These are phyloP conservation scores for Dothistroma pini DNA, from an alignment of 2,329 filamentous ascomycete species.

Conservation along the genomic window DNA sequence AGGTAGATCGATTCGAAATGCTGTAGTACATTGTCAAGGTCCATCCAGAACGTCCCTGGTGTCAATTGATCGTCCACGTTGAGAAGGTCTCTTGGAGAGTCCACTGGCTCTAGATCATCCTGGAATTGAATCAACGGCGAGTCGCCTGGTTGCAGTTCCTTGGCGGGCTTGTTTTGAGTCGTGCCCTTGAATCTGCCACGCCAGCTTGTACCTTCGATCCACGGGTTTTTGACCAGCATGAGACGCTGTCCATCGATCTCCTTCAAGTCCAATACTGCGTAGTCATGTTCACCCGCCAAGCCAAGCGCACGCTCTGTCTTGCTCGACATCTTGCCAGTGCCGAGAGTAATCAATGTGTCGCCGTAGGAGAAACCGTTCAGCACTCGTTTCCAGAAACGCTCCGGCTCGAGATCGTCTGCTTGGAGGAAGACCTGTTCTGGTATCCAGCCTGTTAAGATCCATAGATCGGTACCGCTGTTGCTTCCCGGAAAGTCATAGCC, in stretches of 20 bases:
- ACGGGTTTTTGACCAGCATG: constrained; percentile 91
- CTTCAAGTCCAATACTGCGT: constrained; percentile 79
- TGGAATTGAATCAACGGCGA: constrained; percentile 19
- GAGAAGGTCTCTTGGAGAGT: constrained; percentile 35
- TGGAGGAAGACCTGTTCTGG: constrained; percentile 93
- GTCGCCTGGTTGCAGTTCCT: constrained; percentile 6
- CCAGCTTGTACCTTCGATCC: constrained; percentile 79
- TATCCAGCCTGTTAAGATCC: constrained; percentile 92
- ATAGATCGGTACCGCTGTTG: constrained; percentile 92
- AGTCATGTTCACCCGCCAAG: constrained; percentile 86
- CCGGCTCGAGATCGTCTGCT: constrained; percentile 72
- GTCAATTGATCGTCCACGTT: constrained; percentile 39
- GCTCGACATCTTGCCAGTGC: constrained; percentile 75
- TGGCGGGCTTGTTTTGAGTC: constrained; percentile 8
- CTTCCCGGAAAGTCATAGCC: constrained; percentile 98
- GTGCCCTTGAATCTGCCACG: constrained; percentile 47
- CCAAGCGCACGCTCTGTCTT: constrained; percentile 77
- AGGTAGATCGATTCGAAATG: constrained; percentile 95
- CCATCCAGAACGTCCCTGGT: constrained; percentile 91
- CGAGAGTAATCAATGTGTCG: constrained; percentile 83
- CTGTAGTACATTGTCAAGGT: constrained; percentile 78
- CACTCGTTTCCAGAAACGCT: constrained; percentile 74
- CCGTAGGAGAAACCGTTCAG: constrained; percentile 69
- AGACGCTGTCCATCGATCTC: constrained; percentile 61
- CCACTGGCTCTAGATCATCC: constrained; percentile 29